These are phyloP conservation scores for Dovyalis caffra DNA, from an alignment of 345 rosid genomes.

Conservation along the genomic window DNA sequence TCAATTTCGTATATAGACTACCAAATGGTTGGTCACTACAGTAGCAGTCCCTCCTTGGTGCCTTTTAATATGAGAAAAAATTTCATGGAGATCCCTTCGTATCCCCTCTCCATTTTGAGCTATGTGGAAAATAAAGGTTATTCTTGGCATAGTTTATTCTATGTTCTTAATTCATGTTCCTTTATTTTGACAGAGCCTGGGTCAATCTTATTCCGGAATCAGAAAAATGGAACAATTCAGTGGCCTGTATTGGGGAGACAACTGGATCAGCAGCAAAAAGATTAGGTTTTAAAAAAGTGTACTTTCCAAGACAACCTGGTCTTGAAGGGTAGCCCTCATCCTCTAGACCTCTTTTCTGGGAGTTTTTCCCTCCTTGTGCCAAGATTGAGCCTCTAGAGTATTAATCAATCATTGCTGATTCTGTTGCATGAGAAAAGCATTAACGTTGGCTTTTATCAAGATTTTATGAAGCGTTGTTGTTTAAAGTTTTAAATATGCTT, in stretches of 20 bases:
- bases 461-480: not conserved
- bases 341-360: not conserved
- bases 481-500: not conserved
- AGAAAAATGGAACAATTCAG: constrained; percentile 55
- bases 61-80: not conserved
- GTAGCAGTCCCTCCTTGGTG: constrained; percentile 3
- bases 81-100: not conserved
- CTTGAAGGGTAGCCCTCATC: constrained; percentile 70
- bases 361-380: not conserved
- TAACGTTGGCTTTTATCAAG: not conserved
- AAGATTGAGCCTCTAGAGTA: not conserved
- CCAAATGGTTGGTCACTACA: not conserved
- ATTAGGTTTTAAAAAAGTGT: constrained; percentile 67
- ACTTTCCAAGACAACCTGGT: constrained; percentile 75
- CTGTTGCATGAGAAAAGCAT: not conserved
- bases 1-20: not conserved
- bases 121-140: not conserved
- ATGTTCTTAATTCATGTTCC: constrained; percentile 8
- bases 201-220: constrained; percentile 53
- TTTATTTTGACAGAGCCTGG: constrained; percentile 67
- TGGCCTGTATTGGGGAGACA: constrained; percentile 95
- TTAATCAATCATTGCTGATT: not conserved
- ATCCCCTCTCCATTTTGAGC: not conserved
- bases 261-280: constrained; percentile 83
- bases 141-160: not conserved